These are phyloP conservation scores for Batkoa obscura DNA, from an alignment of 371 early-diverging fungal species.

Conservation along the genomic window DNA sequence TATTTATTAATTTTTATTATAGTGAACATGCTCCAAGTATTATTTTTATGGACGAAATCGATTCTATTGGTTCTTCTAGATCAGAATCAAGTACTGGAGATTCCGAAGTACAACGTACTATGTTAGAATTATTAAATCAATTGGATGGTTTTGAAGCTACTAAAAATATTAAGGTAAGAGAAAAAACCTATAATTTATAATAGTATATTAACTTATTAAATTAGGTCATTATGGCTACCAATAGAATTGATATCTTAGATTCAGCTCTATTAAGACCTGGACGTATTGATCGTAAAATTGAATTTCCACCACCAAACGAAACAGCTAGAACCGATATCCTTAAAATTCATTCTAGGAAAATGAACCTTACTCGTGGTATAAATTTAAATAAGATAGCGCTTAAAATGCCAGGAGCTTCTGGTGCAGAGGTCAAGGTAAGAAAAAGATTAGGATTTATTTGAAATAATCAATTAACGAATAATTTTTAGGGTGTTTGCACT, in stretches of 20 bases:
- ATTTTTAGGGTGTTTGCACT: conserved; percentile 84
- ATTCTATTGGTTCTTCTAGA: conserved; percentile 95
- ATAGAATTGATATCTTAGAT: conserved; percentile 97
- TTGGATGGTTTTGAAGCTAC: conserved; percentile 99
- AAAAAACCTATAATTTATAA: neutral
- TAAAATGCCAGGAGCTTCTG: conserved; percentile 87
- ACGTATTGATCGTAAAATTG: conserved; percentile 99
- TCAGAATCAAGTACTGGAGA: conserved; percentile 77
- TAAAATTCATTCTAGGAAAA: conserved; percentile 98
- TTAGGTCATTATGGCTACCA: conserved; percentile 98
- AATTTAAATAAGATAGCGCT: conserved; percentile 92
- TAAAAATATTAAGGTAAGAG: conserved; percentile 82
- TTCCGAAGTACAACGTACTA: conserved; percentile 98
- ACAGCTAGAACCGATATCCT: conserved; percentile 94
- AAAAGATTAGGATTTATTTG: neutral
- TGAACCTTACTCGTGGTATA: conserved; percentile 98
- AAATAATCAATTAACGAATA: too few relatives aligned
- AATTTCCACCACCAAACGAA: conserved; percentile 98
- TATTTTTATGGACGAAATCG: conserved; percentile 99
- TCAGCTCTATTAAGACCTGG: conserved; percentile 95
- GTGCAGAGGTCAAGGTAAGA: conserved; percentile 88
- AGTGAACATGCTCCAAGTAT: conserved; percentile 95
- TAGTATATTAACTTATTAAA: conserved; percentile 5
- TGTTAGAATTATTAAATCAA: conserved; percentile 99
- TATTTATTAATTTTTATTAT: neutral